phyloP scores from a whole-genome alignment of 2,329 filamentous ascomycete species.

The Diaporthe sp. region DNA sequence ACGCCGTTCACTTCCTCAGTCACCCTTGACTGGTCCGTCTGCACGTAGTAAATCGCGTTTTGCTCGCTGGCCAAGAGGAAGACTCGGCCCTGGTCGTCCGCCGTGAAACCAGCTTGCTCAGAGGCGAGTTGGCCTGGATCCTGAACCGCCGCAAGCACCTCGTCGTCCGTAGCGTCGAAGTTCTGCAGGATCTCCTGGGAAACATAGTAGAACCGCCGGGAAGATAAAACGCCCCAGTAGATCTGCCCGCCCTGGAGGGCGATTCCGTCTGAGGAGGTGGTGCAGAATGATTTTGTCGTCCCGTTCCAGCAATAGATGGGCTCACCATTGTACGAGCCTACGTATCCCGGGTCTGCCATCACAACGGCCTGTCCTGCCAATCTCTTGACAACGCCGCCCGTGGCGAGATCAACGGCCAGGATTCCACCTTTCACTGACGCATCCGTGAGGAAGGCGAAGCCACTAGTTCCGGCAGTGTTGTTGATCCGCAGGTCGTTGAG shows the following conservation, averaged over 20 bases:
- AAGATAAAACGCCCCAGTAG: conserved; percentile 59
- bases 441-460: conserved; percentile 59
- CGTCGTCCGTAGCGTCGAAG: conserved; percentile 49
- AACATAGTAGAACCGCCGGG: conserved; percentile 57
- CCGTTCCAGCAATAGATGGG: conserved; percentile 54
- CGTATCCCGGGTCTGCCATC: conserved; percentile 55
- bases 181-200: conserved; percentile 53
- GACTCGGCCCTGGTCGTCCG: conserved; percentile 56
- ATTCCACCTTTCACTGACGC: conserved; percentile 54
- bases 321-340: conserved; percentile 54
- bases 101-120: conserved; percentile 58
- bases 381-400: conserved; percentile 52
- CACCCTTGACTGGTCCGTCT: conserved; percentile 52
- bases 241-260: conserved; percentile 56
- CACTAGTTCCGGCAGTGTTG: conserved; percentile 55
- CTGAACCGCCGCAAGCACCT: conserved; percentile 54
- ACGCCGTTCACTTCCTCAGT: conserved; percentile 53
- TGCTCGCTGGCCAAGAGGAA: conserved; percentile 59
- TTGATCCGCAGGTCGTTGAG: conserved; percentile 60
- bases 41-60: conserved; percentile 60
- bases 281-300: conserved; percentile 49
- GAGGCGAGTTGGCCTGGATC: conserved; percentile 55
- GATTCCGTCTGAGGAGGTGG: conserved; percentile 54
- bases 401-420: conserved; percentile 55
- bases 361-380: conserved; percentile 55